Conservation (phyloP, 2,329 filamentous ascomycete species). For the Alternaria triticimaculans region DNA sequence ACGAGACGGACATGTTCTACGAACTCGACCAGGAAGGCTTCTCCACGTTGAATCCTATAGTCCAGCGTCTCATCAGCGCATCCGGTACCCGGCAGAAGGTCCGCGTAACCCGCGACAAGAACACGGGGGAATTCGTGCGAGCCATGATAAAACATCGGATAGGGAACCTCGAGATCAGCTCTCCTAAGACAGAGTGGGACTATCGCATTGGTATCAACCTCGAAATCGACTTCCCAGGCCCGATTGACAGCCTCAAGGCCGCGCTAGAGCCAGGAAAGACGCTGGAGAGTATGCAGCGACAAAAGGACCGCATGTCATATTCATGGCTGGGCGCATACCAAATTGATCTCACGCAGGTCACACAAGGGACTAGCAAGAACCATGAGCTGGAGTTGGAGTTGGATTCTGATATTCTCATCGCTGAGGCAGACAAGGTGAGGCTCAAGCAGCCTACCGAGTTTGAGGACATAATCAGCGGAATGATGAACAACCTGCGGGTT, state of each 20-base stretch:
- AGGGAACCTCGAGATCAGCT: slow-evolving; percentile 84
- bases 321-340: slow-evolving; percentile 80
- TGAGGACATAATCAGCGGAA: slow-evolving; percentile 71
- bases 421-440: slow-evolving; percentile 67
- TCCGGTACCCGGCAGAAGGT: slow-evolving; percentile 34
- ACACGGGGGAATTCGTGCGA: slow-evolving; percentile 71
- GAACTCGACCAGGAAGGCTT: slow-evolving; percentile 60
- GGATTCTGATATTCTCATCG: slow-evolving; percentile 66
- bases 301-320: slow-evolving; percentile 92
- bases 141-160: slow-evolving; percentile 94
- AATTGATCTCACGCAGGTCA: slow-evolving; percentile 92
- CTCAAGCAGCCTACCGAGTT: slow-evolving; percentile 57
- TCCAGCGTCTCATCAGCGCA: slow-evolving; percentile 63
- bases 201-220: slow-evolving; percentile 94
- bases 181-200: slow-evolving; percentile 79
- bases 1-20: slow-evolving; percentile 82
- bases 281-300: slow-evolving; percentile 62
- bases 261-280: slow-evolving; percentile 52
- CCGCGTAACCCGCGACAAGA: slow-evolving; percentile 74
- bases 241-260: slow-evolving; percentile 61
- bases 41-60: slow-evolving; percentile 54
- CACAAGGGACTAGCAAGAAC: slow-evolving; percentile 64
- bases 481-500: slow-evolving; percentile 69
- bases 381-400: slow-evolving; percentile 85
- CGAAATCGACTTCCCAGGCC: slow-evolving; percentile 81